Percentiles rank a stretch among this genome's conserved stretches.
Conservation (phyloP, 805 yeast species). For the Wickerhamomyces xylosicus region DNA sequence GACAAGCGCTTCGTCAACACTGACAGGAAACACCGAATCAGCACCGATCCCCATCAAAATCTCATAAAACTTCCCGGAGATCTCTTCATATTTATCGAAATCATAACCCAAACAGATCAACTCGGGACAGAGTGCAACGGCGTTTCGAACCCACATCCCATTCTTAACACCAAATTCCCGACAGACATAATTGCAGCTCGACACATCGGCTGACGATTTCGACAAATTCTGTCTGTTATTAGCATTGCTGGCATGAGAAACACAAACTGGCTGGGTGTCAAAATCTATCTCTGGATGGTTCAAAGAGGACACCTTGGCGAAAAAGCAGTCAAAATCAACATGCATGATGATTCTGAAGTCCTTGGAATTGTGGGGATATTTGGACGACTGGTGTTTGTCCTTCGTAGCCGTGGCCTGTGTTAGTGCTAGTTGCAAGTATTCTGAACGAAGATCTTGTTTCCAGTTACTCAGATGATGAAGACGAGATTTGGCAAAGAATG, state of each 20-base stretch:
- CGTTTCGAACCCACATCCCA: conserved; percentile 83
- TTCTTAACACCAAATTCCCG: conserved; percentile 67
- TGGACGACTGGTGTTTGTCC: conserved; percentile 4
- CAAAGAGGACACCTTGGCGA: conserved; percentile 74
- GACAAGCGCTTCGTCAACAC: conserved; percentile 85
- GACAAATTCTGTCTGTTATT: conserved; percentile 5
- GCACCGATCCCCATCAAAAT: conserved; percentile 36
- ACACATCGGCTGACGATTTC: conserved; percentile 57
- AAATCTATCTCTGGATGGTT: conserved; percentile 40
- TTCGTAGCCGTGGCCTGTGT: conserved; percentile 9
- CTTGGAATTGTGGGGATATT: neutral
- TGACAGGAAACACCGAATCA: conserved; percentile 51
- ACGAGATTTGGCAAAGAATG: conserved; percentile 73
- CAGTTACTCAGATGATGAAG: conserved; percentile 83
- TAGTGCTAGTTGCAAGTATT: conserved; percentile 42
- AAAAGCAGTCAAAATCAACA: conserved; percentile 90
- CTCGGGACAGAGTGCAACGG: conserved; percentile 55
- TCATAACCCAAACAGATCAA: conserved; percentile 59
- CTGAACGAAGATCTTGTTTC: conserved; percentile 64
- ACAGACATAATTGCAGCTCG: conserved; percentile 88
- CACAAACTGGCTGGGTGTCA: conserved; percentile 47
- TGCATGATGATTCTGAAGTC: conserved; percentile 43
- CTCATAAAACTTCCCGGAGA: conserved; percentile 57
- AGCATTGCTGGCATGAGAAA: conserved; percentile 35
- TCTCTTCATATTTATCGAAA: conserved; percentile 59